Conservation (phyloP, 805 yeast genomes). For the Starmerella scarabaei region DNA sequence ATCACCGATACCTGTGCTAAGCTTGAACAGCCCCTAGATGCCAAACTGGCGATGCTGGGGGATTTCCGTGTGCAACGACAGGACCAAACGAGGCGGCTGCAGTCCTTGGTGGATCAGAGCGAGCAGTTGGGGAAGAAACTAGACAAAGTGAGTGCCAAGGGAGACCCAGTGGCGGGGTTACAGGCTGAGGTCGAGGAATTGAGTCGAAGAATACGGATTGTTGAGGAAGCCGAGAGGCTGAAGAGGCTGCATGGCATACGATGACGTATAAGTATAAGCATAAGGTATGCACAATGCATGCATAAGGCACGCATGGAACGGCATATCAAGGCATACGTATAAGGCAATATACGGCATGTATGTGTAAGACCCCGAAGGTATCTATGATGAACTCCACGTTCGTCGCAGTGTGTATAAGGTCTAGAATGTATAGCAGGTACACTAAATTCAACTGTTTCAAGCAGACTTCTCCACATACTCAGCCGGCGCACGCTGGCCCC, state of each 20-base stretch:
- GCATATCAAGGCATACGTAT: too few relatives aligned
- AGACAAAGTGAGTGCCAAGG: not conserved
- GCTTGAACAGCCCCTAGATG: conserved; percentile 20
- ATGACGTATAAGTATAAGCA: not conserved
- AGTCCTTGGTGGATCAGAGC: conserved; percentile 6
- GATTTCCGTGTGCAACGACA: conserved; percentile 15
- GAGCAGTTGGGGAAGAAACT: conserved; percentile 2
- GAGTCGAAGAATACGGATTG: conserved; percentile 58
- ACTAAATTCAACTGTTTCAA: too few relatives aligned
- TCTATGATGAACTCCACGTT: too few relatives aligned
- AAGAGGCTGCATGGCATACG: not conserved
- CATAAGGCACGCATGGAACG: too few relatives aligned
- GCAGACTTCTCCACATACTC: conserved; percentile 28
- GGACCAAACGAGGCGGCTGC: conserved; percentile 11
- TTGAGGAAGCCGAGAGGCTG: conserved; percentile 30
- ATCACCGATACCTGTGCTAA: conserved; percentile 3
- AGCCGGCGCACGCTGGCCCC: conserved; percentile 62
- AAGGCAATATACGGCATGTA: too few relatives aligned
- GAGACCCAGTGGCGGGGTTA: conserved; percentile 3
- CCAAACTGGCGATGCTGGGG: conserved; percentile 20
- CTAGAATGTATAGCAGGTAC: too few relatives aligned
- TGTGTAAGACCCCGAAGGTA: too few relatives aligned
- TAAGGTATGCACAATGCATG: too few relatives aligned
- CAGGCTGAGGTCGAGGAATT: conserved; percentile 43
- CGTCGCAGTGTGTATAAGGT: too few relatives aligned